These are phyloP conservation scores for Sphaerulina vaccinii DNA, from an alignment of 2,329 filamentous ascomycete genomes.

Conservation along the genomic window DNA sequence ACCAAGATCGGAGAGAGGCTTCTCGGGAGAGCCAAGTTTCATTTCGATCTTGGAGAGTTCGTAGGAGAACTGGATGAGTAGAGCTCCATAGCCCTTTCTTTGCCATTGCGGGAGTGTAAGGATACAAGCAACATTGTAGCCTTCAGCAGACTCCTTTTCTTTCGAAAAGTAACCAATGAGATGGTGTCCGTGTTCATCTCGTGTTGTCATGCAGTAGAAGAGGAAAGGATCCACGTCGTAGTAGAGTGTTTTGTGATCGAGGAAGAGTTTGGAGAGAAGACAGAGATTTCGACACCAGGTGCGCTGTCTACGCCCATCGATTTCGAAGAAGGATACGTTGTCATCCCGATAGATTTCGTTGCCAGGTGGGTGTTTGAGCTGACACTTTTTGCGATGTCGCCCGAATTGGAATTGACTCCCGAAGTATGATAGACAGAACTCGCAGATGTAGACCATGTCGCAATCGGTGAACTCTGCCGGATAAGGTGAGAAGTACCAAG, in stretches of 20 bases:
- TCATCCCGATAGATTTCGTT: conserved; percentile 98
- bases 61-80: conserved; percentile 96
- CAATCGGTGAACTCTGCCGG: conserved; percentile 83
- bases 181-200: conserved; percentile 86
- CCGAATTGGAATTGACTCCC: conserved; percentile 77
- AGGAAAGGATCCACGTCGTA: conserved; percentile 99
- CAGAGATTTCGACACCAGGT: conserved; percentile 98
- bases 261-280: conserved; percentile 89
- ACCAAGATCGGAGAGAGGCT: conserved; percentile 90
- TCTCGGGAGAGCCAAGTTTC: conserved; percentile 93
- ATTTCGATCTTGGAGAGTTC: conserved; percentile 93
- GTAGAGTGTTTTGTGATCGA: conserved; percentile 97
- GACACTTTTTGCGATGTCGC: conserved; percentile 86
- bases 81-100: conserved; percentile 85
- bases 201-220: conserved; percentile 95
- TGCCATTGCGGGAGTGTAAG: conserved; percentile 95
- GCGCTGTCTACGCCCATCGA: conserved; percentile 87
- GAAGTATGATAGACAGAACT: conserved; percentile 93
- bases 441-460: conserved; percentile 93
- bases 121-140: conserved; percentile 98
- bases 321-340: conserved; percentile 93
- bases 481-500: conserved; percentile 99
- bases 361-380: conserved; percentile 84
- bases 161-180: conserved; percentile 99
- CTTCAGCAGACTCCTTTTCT: conserved; percentile 94